Percentiles rank a stretch among this genome's conserved stretches.
Conservation (phyloP, 139 green algal genomes). For the Chlamydomonas eustigma region DNA sequence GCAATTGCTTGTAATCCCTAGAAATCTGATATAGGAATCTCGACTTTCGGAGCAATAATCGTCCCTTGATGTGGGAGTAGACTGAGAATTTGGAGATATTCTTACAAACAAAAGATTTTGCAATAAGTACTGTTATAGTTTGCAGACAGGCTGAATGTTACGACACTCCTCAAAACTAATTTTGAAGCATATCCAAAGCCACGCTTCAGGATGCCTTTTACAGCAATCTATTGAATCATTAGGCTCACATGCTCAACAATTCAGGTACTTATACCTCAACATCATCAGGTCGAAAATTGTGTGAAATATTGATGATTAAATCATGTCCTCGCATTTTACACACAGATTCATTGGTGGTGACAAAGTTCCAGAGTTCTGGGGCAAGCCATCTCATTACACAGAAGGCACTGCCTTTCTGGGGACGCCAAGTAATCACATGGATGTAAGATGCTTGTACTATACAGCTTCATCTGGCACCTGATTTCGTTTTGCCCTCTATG, state of each 20-base stretch:
- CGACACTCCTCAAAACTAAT: not conserved
- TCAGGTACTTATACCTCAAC: too few relatives aligned
- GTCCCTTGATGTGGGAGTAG: too few relatives aligned
- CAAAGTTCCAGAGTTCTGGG: constrained; percentile 81
- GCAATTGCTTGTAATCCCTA: too few relatives aligned
- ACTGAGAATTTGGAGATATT: too few relatives aligned
- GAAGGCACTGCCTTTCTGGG: constrained; percentile 88
- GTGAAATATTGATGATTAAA: not conserved
- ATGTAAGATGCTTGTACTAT: too few relatives aligned
- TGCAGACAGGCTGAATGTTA: too few relatives aligned
- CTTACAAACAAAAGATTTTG: too few relatives aligned
- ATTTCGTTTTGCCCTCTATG: too few relatives aligned
- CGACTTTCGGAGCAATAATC: too few relatives aligned
- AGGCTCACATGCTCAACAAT: not conserved
- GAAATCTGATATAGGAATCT: too few relatives aligned
- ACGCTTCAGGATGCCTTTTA: not conserved
- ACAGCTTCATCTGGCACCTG: not conserved
- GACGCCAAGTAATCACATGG: constrained; percentile 81
- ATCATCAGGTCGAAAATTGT: not conserved
- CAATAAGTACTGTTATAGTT: too few relatives aligned
- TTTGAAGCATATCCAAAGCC: not conserved
- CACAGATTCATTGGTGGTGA: constrained; percentile 51
- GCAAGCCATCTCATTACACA: constrained; percentile 76
- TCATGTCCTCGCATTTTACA: not conserved
- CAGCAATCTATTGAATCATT: not conserved